phyloP scores from a whole-genome alignment of 2,329 filamentous ascomycete genomes.

The Colletotrichum spinosum region DNA sequence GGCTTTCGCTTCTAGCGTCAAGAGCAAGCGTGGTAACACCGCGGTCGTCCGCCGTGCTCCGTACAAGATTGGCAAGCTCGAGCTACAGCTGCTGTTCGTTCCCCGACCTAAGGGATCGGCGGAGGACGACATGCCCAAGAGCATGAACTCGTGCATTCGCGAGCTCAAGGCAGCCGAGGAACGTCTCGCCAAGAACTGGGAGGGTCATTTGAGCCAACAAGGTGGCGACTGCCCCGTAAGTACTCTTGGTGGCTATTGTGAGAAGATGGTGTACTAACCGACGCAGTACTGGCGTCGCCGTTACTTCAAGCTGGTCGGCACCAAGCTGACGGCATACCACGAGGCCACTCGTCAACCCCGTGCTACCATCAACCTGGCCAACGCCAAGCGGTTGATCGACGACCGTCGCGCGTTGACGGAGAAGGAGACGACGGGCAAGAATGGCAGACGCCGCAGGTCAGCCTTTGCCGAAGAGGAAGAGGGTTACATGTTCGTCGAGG shows the following conservation, averaged over 20 bases:
- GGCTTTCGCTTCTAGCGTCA: conserved; percentile 83
- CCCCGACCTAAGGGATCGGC: conserved; percentile 87
- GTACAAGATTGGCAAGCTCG: conserved; percentile 96
- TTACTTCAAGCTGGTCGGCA: conserved; percentile 93
- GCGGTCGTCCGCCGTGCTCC: conserved; percentile 84
- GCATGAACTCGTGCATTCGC: conserved; percentile 95
- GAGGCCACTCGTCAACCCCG: conserved; percentile 95
- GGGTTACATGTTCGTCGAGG: conserved; percentile 99
- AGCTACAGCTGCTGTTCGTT: conserved; percentile 93
- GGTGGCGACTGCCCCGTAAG: conserved; percentile 97
- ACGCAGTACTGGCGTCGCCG: conserved; percentile 93
- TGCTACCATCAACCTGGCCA: conserved; percentile 95
- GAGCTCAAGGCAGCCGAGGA: conserved; percentile 93
- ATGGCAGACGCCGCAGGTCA: conserved; percentile 86
- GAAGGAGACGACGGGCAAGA: conserved; percentile 81
- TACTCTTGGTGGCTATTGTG: conserved; percentile 42
- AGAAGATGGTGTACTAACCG: conserved; percentile 50
- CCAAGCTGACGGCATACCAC: conserved; percentile 94
- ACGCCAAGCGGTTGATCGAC: conserved; percentile 93
- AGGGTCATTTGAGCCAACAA: conserved; percentile 94
- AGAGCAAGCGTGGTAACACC: conserved; percentile 86
- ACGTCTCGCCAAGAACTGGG: conserved; percentile 80
- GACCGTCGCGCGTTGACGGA: conserved; percentile 87
- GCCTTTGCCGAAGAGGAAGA: conserved; percentile 98
- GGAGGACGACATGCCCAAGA: conserved; percentile 99